These are phyloP conservation scores for Boletus smithii DNA, from an alignment of 1,284 basidiomycete species.

Conservation along the genomic window DNA sequence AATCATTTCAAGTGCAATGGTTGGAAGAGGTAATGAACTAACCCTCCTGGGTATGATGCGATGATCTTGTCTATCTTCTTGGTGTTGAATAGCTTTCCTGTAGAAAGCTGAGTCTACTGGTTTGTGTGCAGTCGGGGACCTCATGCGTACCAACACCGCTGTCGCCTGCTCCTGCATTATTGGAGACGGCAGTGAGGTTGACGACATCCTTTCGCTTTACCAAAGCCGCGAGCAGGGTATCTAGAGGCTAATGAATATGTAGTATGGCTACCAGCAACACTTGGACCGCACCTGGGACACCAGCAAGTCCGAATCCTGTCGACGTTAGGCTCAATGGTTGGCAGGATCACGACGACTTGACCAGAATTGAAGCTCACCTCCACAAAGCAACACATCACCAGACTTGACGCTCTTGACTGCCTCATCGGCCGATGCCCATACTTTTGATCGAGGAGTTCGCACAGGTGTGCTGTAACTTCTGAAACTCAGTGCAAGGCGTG, in stretches of 20 bases:
- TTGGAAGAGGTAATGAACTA: constrained; percentile 19
- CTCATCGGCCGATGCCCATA: constrained; percentile 77
- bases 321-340: constrained; percentile 2
- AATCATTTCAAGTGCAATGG: neutral
- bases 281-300: constrained; percentile 57
- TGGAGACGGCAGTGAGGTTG: constrained; percentile 82
- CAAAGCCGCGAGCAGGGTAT: constrained; percentile 84
- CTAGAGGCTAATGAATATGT: constrained; percentile 35
- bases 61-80: constrained; percentile 84
- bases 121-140: neutral
- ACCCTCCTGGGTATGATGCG: constrained; percentile 87
- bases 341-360: constrained; percentile 1
- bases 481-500: constrained; percentile 13
- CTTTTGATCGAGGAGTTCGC: constrained; percentile 54
- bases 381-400: constrained; percentile 75
- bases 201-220: constrained; percentile 68
- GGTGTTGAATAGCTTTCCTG: constrained; percentile 75
- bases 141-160: constrained; percentile 69
- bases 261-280: neutral
- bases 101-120: constrained; percentile 5
- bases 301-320: constrained; percentile 75
- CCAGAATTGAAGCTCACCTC: constrained; percentile 51
- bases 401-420: constrained; percentile 81
- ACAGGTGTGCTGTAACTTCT: constrained; percentile 26
- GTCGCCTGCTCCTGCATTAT: constrained; percentile 82